These are phyloP conservation scores for Aspergillus ochraceoroseus DNA, from an alignment of 2,329 filamentous ascomycete genomes.

Conservation along the genomic window DNA sequence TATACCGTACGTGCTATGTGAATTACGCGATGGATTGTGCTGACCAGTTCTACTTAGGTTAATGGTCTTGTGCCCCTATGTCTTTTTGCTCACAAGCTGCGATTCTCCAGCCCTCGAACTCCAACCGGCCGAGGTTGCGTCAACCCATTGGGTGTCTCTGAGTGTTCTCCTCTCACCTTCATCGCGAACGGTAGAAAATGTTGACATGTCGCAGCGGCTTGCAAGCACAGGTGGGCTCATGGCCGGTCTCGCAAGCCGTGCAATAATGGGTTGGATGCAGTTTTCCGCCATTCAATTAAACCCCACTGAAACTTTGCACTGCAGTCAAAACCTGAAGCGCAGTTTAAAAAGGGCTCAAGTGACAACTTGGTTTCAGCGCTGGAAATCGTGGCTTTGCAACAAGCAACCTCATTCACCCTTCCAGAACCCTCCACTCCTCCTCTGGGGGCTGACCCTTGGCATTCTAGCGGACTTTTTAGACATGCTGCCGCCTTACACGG, in stretches of 20 bases:
- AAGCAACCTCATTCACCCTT: slow-evolving; percentile 30
- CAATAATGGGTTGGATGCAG: slow-evolving; percentile 60
- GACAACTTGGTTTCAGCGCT: slow-evolving; percentile 24
- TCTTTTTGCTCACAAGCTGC: slow-evolving; percentile 58
- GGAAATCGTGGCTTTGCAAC: slow-evolving; percentile 28
- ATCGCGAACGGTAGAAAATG: slow-evolving; percentile 58
- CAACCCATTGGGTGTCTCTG: slow-evolving; percentile 64
- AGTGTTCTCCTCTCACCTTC: slow-evolving; percentile 56
- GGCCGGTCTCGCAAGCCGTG: slow-evolving; percentile 51
- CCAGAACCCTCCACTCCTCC: slow-evolving; percentile 50
- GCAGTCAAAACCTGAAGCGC: slow-evolving; percentile 51
- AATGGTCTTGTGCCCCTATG: slow-evolving; percentile 65
- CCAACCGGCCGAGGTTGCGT: slow-evolving; percentile 65
- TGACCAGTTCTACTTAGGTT: slow-evolving; percentile 42
- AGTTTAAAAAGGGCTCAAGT: slow-evolving; percentile 34
- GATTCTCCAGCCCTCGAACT: slow-evolving; percentile 54
- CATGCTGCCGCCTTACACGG: slow-evolving; percentile 59
- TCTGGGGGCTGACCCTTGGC: slow-evolving; percentile 65
- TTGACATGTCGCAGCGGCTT: slow-evolving; percentile 60
- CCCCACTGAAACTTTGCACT: slow-evolving; percentile 58
- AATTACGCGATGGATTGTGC: slow-evolving; percentile 1
- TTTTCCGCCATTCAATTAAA: slow-evolving; percentile 61
- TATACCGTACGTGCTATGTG: slow-evolving; percentile 45
- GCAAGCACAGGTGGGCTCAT: slow-evolving; percentile 53
- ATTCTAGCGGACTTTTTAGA: slow-evolving; percentile 65